phyloP scores from a whole-genome alignment of 2,329 filamentous ascomycete species.

The Aspergillus clavatus region DNA sequence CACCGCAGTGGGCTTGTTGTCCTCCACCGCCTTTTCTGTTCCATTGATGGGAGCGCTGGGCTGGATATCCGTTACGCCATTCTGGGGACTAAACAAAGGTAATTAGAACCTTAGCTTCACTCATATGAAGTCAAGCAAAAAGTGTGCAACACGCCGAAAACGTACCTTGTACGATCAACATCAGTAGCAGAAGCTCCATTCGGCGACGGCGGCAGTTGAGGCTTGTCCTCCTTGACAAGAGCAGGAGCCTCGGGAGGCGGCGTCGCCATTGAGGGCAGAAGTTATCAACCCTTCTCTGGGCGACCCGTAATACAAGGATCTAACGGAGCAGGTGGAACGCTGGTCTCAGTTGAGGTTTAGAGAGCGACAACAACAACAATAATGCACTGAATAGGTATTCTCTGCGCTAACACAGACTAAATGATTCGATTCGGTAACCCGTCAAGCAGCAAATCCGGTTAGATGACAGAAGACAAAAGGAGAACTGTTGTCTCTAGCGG shows the following conservation, averaged over 20 bases:
- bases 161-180: constrained; percentile 28
- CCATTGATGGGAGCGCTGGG: constrained; percentile 15
- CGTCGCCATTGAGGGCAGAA: constrained; percentile 36
- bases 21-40: constrained; percentile 10
- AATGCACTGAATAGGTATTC: constrained; percentile 31
- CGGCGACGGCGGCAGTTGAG: constrained; percentile 35
- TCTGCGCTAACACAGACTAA: constrained; percentile 32
- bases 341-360: constrained; percentile 20
- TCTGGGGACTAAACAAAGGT: constrained; percentile 17
- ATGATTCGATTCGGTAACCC: constrained; percentile 23
- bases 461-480: constrained; percentile 24
- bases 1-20: constrained; percentile 15
- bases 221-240: constrained; percentile 38
- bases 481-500: constrained; percentile 14
- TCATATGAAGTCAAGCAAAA: constrained; percentile 1
- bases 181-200: constrained; percentile 29
- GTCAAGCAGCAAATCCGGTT: constrained; percentile 22
- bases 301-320: constrained; percentile 24
- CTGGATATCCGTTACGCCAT: constrained; percentile 22
- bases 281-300: constrained; percentile 16
- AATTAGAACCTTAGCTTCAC: neutral
- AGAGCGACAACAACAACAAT: constrained; percentile 23
- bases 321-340: constrained; percentile 20
- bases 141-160: too few species aligned
- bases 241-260: constrained; percentile 40